Evolutionary conservation across 192 early-diverging fungal species (phyloP), one percentile per base, ranked within the genome.

Genomic region (Gaertneriomyces semiglobifer): DNA sequence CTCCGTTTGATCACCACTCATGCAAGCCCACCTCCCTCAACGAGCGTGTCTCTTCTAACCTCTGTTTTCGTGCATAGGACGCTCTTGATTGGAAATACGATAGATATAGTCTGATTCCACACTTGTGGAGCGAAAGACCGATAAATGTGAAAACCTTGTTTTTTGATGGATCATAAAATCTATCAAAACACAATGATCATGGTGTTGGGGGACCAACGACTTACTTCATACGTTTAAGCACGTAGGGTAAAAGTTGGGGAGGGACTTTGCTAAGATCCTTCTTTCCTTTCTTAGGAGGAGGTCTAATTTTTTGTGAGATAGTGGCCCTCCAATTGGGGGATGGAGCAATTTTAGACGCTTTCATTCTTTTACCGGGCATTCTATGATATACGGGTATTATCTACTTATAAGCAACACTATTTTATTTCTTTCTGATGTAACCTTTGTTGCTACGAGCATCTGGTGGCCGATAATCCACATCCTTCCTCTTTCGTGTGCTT

Each of bases 1-100:
- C 2, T 60, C 1, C 20, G 59, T 2, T 2, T 38, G 41, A 60
- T 60, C 4, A 60, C 59, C 1, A 60, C 59, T 25, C 59, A 60
- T 4, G 0, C 48, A 1, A 50, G 2, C 18, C 48, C 48, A 0
- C 48, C 48, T 0, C 48, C 48, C 2, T 50, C 48, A 50, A 50
- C 48, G 2, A 50, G 42, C 55, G 55, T 33, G 2, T n/a, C 3
- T 3, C 1, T 25, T n/a, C 1, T 18, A 1, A 12, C 55, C 12
- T 4, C 48, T 2, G 48, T 50, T 0, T 50, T 50, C 2, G 18
- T n/a, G 0, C 48, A 50, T 3, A 50, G 48, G 48, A 50, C 48
- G 11, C 48, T 50, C 48, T n/a, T 50, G 48, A 50, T 50, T 2
- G 25, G 25, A 0, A 33, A 33, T n/a, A n/a, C n/a, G n/a, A n/a